A percentile compares a stretch with the other conserved stretches of the same genome.
phyloP scores from a whole-genome alignment of 306 rosid genomes.

The Citrullus mucosospermus region DNA sequence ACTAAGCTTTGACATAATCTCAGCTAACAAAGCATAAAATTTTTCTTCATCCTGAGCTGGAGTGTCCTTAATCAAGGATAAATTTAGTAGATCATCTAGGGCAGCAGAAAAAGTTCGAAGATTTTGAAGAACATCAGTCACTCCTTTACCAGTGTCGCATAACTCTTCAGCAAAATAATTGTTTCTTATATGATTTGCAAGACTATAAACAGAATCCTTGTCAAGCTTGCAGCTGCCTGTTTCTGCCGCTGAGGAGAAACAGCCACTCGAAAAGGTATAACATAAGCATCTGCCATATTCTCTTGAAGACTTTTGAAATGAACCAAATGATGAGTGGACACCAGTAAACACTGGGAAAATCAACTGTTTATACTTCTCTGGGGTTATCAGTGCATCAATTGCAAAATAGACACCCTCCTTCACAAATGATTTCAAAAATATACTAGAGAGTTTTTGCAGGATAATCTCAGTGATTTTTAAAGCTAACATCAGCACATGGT shows the following conservation, averaged over 20 bases:
- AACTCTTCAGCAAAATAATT: slow-evolving; percentile 56
- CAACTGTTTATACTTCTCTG: slow-evolving; percentile 51
- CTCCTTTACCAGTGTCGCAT: slow-evolving; percentile 47
- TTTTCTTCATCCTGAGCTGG: slow-evolving; percentile 45
- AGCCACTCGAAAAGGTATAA: slow-evolving; percentile 54
- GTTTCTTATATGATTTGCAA: slow-evolving; percentile 54
- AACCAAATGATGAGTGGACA: slow-evolving; percentile 30
- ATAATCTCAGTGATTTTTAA: slow-evolving; percentile 67
- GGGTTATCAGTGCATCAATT: slow-evolving; percentile 53
- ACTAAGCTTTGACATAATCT: slow-evolving; percentile 60
- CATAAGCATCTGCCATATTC: slow-evolving; percentile 64
- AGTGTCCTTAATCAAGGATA: slow-evolving; percentile 17
- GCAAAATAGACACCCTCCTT: slow-evolving; percentile 96
- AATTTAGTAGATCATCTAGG: slow-evolving; percentile 37
- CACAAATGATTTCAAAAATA: slow-evolving; percentile 55
- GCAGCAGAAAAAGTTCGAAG: slow-evolving; percentile 45
- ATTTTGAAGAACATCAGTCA: slow-evolving; percentile 72
- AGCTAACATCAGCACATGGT: slow-evolving; percentile 66
- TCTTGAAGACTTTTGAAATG: slow-evolving; percentile 45
- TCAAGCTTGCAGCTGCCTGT: slow-evolving; percentile 64
- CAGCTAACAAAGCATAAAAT: slow-evolving; percentile 32
- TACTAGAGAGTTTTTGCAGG: slow-evolving; percentile 59
- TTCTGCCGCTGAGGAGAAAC: slow-evolving; percentile 33
- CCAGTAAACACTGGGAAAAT: slow-evolving; percentile 44
- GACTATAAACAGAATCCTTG: slow-evolving; percentile 59